Conservation (phyloP, 75 land plant species). For the Pinus albicaulis region DNA sequence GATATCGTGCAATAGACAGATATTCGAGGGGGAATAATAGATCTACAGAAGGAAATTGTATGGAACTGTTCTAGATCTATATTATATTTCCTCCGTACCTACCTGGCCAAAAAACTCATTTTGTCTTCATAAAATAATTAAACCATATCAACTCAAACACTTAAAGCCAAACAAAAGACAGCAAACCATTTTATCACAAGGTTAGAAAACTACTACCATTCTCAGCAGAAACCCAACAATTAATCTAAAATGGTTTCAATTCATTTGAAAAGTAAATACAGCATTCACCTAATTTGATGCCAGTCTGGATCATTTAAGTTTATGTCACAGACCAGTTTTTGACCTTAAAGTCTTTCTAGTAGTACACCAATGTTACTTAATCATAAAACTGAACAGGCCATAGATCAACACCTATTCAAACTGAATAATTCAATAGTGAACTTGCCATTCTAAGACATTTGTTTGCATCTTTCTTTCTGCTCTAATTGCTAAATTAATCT, state of each 20-base stretch:
- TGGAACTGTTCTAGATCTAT: background rate
- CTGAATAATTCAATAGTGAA: conserved; percentile 1
- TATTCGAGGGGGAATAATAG: background rate
- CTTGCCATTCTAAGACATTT: background rate
- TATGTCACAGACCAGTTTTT: background rate
- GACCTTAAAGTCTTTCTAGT: background rate
- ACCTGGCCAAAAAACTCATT: background rate
- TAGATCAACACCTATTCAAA: background rate
- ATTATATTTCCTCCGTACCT: background rate
- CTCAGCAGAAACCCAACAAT: background rate
- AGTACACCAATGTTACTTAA: background rate
- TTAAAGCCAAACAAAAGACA: background rate
- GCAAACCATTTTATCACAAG: background rate
- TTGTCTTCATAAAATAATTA: background rate
- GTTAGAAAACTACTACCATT: background rate
- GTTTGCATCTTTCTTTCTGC: background rate
- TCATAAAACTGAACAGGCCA: background rate
- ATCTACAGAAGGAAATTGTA: background rate
- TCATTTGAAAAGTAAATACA: background rate
- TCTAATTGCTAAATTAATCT: background rate
- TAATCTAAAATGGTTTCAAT: too few species aligned
- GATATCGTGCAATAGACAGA: background rate
- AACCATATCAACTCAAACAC: background rate
- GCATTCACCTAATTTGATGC: background rate
- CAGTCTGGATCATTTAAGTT: background rate